Evolutionary conservation across 148 eudicot genomes (phyloP).

Genomic region (Hydrangea macrophylla): DNA sequence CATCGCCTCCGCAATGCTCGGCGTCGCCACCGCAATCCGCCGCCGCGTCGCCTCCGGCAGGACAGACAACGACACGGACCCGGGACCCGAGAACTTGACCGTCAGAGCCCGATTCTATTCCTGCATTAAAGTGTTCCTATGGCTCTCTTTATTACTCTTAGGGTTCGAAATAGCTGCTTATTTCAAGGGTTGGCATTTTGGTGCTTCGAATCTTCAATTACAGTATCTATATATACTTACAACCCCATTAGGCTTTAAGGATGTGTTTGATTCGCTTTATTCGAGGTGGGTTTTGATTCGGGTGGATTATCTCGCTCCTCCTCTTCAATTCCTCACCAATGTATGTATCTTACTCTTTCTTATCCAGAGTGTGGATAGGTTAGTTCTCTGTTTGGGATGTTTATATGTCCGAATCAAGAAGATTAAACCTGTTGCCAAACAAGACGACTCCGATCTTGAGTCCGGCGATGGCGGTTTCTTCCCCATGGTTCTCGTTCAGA

Average conservation of each 20-base stretch:
- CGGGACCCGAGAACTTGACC: background rate
- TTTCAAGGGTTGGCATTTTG: constrained; percentile 36
- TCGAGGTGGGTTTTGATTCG: constrained; percentile 31
- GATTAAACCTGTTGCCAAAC: constrained; percentile 25
- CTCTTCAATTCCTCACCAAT: constrained; percentile 33
- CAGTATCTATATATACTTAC: constrained; percentile 1
- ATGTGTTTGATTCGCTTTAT: constrained; percentile 26
- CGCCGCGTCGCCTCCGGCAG: constrained; percentile 65
- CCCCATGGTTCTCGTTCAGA: constrained; percentile 44
- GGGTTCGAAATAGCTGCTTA: constrained; percentile 36
- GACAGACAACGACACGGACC: constrained; percentile 44
- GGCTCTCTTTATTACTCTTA: constrained; percentile 23
- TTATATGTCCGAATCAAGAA: constrained; percentile 38
- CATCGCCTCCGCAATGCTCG: constrained; percentile 41
- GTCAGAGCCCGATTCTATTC: constrained; percentile 20
- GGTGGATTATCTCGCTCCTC: constrained; percentile 40
- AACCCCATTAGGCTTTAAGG: constrained; percentile 9
- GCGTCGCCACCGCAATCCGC: constrained; percentile 52
- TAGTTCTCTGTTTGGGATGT: constrained; percentile 41
- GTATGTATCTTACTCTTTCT: constrained; percentile 37
- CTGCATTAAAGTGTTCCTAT: constrained; percentile 24
- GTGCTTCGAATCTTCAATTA: constrained; percentile 15
- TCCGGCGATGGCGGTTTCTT: constrained; percentile 14
- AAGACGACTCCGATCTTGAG: constrained; percentile 6
- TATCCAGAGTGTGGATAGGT: constrained; percentile 43